Conservation (phyloP, 202 grass and related monocot genomes). For the Setaria italica region DNA sequence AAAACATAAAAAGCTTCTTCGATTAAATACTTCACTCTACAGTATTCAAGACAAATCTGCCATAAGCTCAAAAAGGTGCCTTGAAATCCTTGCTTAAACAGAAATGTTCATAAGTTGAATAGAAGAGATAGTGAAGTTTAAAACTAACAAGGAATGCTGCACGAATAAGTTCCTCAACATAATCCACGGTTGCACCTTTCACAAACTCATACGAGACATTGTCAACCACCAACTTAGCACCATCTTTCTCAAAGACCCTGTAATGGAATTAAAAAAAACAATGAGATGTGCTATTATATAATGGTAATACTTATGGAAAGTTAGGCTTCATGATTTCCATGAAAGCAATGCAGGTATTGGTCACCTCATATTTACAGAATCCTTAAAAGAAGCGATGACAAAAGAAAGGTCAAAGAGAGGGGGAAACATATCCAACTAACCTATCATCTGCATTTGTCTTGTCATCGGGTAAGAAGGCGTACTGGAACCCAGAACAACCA, state of each 20-base stretch:
- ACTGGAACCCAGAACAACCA: slow-evolving; percentile 82
- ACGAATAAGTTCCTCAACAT: background rate
- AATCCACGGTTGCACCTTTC: background rate
- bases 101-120: background rate
- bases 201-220: background rate
- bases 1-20: background rate
- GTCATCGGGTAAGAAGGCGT: slow-evolving; percentile 59
- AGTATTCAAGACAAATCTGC: background rate
- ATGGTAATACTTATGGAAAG: background rate
- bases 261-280: background rate
- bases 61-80: background rate
- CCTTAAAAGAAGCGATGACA: background rate
- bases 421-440: slow-evolving; percentile 30
- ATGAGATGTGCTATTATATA: background rate
- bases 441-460: slow-evolving; percentile 69
- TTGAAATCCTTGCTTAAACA: background rate
- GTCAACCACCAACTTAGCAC: background rate
- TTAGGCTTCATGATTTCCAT: background rate
- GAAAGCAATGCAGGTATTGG: background rate
- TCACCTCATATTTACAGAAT: background rate
- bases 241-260: background rate
- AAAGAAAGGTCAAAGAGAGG: background rate
- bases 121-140: background rate
- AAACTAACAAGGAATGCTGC: background rate
- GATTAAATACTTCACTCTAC: background rate